Evolutionary conservation across 208 protist genomes (phyloP), one percentile per base, ranked within the genome.

Genomic region (Novymonas esmeraldas): DNA sequence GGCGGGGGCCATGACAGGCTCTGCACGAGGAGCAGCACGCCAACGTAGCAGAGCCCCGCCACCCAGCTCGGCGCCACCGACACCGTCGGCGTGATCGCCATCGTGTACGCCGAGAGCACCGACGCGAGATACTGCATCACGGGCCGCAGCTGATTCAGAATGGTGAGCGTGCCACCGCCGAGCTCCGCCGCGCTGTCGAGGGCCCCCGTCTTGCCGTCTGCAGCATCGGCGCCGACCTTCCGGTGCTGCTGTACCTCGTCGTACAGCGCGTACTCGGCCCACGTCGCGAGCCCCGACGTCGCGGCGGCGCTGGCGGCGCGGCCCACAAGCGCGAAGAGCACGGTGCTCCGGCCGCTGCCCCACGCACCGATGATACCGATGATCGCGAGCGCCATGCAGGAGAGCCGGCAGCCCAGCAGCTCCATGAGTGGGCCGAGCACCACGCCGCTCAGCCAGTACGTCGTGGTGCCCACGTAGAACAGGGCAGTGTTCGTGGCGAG

Each of bases 211-310:
- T 56, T n/a, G 4, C 50, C 33, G 52, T 3, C 28, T 13, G 57
- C 57, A 4, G 22, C 22, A 14, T 28, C 52, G 39, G 56, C 13
- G 34, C 20, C 33, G 20, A 13, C 24, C 22, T 4, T 11, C 4
- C 39, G 36, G 22, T 46, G 55, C 13, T 14, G 20, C 6, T n/a
- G 36, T 22, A 6, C 24, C 24, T 63, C 65, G 20, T 57, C 46
- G 48, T 64, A 64, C 36, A 71, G 42, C 31, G 49, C 56, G 65
- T 51, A 71, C 65, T 64, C 65, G 16, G 58, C 65, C 41, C 59
- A 42, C 7, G 38, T 50, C 11, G 36, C 28, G 2, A 71, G 39
- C 22, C 56, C 55, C 13, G 56, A 29, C 16, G 65, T 71, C n/a
- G 65, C 57, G 20, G 48, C 42, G 5, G 65, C 65, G 24, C 45